Base-by-base conservation (phyloP, 345 rosid species). In the Gossypium longicalyx region DNA sequence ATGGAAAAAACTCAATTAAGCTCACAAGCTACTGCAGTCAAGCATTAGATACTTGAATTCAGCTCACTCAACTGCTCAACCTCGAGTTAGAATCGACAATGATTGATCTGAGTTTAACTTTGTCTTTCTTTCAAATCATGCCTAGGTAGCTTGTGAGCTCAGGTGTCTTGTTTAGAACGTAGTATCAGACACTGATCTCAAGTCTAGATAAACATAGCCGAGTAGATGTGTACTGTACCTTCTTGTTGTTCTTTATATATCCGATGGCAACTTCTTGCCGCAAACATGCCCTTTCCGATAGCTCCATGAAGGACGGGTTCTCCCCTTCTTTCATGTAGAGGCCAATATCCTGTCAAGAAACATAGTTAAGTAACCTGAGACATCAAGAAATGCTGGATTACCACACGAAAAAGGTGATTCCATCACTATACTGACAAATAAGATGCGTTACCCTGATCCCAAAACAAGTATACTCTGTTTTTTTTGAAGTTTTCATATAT, bases 231-330 rank as follows among this genome's bases (percentile, higher is more conserved):
- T 15, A 51, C 23, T 13, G 17, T 78, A 89, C 98, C 97, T 87
- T 87, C 75, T 85, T 90, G 72, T 85, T 80, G 81, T 83, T 87
- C 77, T 91, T 95, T 67, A 92, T 75, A 61, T 90, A 95, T 59
- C 99, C 99, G 53, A 95, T 90, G 34, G 95, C 98, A 7, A 92
- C 98, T 83, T 95, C 99, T 75, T 82, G 78, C 70, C 98, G 87
- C 82, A 91, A 77, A 78, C 74, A 72, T 25, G 98, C 97, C 77
- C 98, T 84, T 83, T 95, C 99, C 5, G 91, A 34, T 43, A 95
- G 91, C 85, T 95, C 98, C 0, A 67, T 22, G 82, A 95, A 95
- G 2, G 98, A 89, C 44, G 91, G 97, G 71, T 74, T 87, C 85
- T 95, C 99, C 19, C 93, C 97, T 38, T 89, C 80, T 76, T 82